Percentiles rank a stretch among this genome's conserved stretches.
These are phyloP conservation scores for Scedosporium minutisporum DNA, from an alignment of 2,329 filamentous ascomycete genomes.

Conservation along the genomic window DNA sequence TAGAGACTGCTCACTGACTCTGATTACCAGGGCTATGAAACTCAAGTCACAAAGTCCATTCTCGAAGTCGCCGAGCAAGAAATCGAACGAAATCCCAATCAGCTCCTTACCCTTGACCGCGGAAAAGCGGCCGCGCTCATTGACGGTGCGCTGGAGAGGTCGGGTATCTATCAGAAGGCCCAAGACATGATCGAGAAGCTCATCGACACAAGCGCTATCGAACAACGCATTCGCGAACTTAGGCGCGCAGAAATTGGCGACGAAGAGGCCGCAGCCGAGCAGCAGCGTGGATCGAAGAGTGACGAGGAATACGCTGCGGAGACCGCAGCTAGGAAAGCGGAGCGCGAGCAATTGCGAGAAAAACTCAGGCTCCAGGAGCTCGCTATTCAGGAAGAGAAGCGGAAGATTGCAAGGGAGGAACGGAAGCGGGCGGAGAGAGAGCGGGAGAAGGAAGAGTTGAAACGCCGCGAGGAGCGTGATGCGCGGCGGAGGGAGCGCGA, in stretches of 20 bases:
- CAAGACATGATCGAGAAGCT: slow-evolving; percentile 57
- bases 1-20: neutral
- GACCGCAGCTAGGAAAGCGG: slow-evolving; percentile 47
- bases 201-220: slow-evolving; percentile 59
- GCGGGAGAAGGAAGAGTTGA: slow-evolving; percentile 37
- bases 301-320: slow-evolving; percentile 66
- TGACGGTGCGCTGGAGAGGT: slow-evolving; percentile 68
- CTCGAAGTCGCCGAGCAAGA: slow-evolving; percentile 63
- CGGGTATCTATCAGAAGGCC: slow-evolving; percentile 64
- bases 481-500: slow-evolving; percentile 46
- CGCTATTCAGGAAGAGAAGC: slow-evolving; percentile 53
- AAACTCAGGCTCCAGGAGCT: slow-evolving; percentile 49
- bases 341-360: slow-evolving; percentile 52
- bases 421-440: slow-evolving; percentile 40
- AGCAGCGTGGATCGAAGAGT: slow-evolving; percentile 56
- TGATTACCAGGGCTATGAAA: slow-evolving; percentile 53
- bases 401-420: slow-evolving; percentile 47
- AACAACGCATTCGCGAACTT: slow-evolving; percentile 59
- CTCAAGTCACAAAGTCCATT: slow-evolving; percentile 55
- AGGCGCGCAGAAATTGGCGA: slow-evolving; percentile 59
- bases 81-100: slow-evolving; percentile 62
- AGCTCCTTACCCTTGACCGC: slow-evolving; percentile 63
- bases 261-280: slow-evolving; percentile 57
- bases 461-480: slow-evolving; percentile 40
- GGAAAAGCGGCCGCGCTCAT: slow-evolving; percentile 66